Percentiles rank a stretch among this genome's conserved stretches.
These are phyloP conservation scores for Acmispon strigosus DNA, from an alignment of 306 rosid species.

Conservation along the genomic window DNA sequence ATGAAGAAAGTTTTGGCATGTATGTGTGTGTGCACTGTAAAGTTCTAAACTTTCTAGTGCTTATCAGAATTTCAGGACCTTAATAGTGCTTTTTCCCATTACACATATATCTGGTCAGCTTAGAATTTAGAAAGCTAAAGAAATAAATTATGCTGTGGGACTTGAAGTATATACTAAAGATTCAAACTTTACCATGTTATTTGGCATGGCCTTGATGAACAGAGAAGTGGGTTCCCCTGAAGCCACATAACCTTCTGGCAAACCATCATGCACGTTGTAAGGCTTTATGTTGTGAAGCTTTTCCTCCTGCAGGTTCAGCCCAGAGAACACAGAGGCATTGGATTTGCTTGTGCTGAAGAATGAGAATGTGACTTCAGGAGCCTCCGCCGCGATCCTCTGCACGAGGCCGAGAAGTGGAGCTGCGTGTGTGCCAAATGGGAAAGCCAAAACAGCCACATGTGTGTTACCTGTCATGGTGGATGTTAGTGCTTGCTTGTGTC, in stretches of 20 bases:
- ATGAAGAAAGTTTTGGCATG: too few relatives aligned
- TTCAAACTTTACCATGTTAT: too few relatives aligned
- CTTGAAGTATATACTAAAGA: too few relatives aligned
- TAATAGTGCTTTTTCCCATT: too few relatives aligned
- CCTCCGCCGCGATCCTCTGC: constrained; percentile 29
- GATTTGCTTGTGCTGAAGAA: constrained; percentile 46
- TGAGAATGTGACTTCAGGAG: constrained; percentile 32
- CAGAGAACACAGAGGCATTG: constrained; percentile 23
- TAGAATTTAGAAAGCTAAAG: too few relatives aligned
- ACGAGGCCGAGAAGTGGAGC: constrained; percentile 45
- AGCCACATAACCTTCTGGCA: constrained; percentile 33
- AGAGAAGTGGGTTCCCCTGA: constrained; percentile 19
- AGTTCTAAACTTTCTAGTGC: too few relatives aligned
- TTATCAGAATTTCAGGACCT: too few relatives aligned
- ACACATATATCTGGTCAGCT: too few relatives aligned
- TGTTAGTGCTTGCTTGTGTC: too few relatives aligned
- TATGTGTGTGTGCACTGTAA: too few relatives aligned
- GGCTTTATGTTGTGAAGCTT: constrained; percentile 20
- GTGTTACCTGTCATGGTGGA: not conserved
- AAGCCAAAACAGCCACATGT: constrained; percentile 65
- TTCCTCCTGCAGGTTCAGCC: not conserved
- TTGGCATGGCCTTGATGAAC: constrained; percentile 40
- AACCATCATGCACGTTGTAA: constrained; percentile 48
- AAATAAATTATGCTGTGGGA: too few relatives aligned
- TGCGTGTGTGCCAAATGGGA: constrained; percentile 75